These are phyloP conservation scores for Cymodocea nodosa DNA, from an alignment of 116 monocot genomes.

Conservation along the genomic window DNA sequence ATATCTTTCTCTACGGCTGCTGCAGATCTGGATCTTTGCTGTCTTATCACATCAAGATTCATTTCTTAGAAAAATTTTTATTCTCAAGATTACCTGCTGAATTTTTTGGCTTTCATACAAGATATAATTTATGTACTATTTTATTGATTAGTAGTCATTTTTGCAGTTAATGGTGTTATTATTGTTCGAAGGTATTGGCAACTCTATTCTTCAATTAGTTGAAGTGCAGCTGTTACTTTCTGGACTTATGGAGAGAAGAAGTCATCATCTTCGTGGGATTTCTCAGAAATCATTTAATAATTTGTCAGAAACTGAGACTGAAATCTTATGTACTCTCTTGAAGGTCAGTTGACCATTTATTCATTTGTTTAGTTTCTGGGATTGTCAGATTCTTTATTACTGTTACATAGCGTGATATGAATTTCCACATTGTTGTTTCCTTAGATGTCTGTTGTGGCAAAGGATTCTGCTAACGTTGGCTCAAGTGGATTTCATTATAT, in stretches of 20 bases:
- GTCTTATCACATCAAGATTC: no score
- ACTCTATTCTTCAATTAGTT: slow-evolving; percentile 28
- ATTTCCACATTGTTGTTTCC: slow-evolving; percentile 1
- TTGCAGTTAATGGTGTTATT: slow-evolving; percentile 51
- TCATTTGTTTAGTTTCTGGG: neutral
- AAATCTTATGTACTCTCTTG: slow-evolving; percentile 60
- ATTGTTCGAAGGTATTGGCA: slow-evolving; percentile 55
- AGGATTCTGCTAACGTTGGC: slow-evolving; percentile 16
- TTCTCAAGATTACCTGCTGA: neutral
- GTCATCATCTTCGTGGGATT: slow-evolving; percentile 3
- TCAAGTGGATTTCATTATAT: slow-evolving; percentile 20
- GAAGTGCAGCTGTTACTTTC: slow-evolving; percentile 34
- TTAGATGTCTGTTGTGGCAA: slow-evolving; percentile 28
- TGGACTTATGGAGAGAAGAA: slow-evolving; percentile 41
- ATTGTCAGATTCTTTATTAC: neutral
- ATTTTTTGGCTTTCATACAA: neutral
- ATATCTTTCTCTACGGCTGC: no score
- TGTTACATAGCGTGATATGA: neutral
- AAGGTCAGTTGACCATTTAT: slow-evolving; percentile 33
- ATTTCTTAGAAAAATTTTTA: no score
- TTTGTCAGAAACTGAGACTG: slow-evolving; percentile 39
- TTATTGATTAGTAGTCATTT: neutral
- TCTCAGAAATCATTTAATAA: slow-evolving; percentile 9
- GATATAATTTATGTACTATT: neutral
- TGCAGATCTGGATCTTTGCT: no score